phyloP scores from a whole-genome alignment of 1,284 basidiomycete genomes.

The Cronartium quercuum region DNA sequence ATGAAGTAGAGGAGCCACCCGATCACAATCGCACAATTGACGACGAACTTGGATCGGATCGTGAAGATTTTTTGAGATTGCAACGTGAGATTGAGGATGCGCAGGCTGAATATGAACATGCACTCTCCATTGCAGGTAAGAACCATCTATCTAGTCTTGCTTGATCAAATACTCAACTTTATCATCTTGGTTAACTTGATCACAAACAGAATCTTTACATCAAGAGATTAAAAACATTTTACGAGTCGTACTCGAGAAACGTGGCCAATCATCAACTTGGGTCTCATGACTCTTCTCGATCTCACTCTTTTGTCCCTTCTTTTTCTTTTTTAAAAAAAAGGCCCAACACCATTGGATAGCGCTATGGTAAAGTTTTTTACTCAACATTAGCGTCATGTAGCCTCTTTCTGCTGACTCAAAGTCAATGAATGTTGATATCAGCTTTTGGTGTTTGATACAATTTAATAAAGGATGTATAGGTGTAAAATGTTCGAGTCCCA shows the following conservation, averaged over 20 bases:
- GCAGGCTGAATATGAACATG: conserved; percentile 20
- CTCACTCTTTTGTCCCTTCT: no score
- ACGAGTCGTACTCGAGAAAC: conserved; percentile 4
- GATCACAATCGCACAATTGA: background rate
- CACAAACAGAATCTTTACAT: conserved; percentile 4
- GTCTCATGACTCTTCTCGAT: no score
- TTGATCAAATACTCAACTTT: background rate
- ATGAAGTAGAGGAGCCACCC: background rate
- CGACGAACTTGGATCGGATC: conserved; percentile 8
- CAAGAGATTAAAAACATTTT: conserved; percentile 22
- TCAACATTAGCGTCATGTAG: no score
- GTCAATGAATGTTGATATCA: no score
- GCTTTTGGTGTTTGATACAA: no score
- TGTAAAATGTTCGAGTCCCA: no score
- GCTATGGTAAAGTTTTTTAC: no score
- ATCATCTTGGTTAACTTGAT: background rate
- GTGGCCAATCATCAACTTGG: background rate
- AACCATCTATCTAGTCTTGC: background rate
- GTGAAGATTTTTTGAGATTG: conserved; percentile 9
- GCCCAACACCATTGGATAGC: no score
- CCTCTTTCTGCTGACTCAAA: no score
- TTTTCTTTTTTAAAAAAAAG: no score
- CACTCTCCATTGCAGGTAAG: conserved; percentile 12
- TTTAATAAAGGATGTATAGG: no score
- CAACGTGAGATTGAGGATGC: conserved; percentile 17